Percentiles rank a stretch among this genome's conserved stretches.
Conservation (phyloP, 2,329 filamentous ascomycete species). For the Akanthomyces uredinophilus region DNA sequence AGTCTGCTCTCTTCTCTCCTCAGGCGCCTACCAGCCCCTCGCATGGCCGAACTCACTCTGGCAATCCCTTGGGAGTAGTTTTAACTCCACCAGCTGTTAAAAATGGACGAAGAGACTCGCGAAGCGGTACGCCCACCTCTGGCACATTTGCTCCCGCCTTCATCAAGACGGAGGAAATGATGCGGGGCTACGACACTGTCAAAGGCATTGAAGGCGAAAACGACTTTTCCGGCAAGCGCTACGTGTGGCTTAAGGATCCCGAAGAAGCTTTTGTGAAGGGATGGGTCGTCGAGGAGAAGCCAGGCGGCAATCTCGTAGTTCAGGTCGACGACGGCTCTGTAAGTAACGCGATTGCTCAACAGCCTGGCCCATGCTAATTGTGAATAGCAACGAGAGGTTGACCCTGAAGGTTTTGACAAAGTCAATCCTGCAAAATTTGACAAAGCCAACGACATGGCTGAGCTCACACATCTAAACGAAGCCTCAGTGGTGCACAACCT, state of each 20-base stretch:
- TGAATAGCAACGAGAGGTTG: constrained; percentile 75
- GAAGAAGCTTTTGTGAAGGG: constrained; percentile 86
- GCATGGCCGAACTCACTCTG: constrained; percentile 68
- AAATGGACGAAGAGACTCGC: constrained; percentile 54
- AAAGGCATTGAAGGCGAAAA: constrained; percentile 90
- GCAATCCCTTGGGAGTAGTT: constrained; percentile 42
- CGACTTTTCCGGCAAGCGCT: constrained; percentile 97
- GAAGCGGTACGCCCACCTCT: constrained; percentile 57
- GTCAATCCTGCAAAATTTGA: constrained; percentile 99
- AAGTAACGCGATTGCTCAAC: constrained; percentile 32
- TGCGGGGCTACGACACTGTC: constrained; percentile 50
- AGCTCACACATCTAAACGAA: constrained; percentile 95
- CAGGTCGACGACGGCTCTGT: constrained; percentile 92
- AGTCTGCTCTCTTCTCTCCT: constrained; percentile 65
- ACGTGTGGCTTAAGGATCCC: constrained; percentile 92
- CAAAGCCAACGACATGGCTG: constrained; percentile 98
- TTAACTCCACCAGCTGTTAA: constrained; percentile 35
- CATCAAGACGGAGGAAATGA: constrained; percentile 80
- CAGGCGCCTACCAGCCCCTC: constrained; percentile 36
- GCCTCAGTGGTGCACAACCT: constrained; percentile 97
- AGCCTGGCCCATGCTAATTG: constrained; percentile 13
- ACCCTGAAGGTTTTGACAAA: constrained; percentile 87
- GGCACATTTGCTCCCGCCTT: constrained; percentile 94
- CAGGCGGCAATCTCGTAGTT: constrained; percentile 65
- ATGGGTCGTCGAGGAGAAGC: constrained; percentile 80